Evolutionary conservation across 1,139 yeast species (phyloP), one percentile per base, ranked within the genome.

Genomic region (Candida buenavistaensis): DNA sequence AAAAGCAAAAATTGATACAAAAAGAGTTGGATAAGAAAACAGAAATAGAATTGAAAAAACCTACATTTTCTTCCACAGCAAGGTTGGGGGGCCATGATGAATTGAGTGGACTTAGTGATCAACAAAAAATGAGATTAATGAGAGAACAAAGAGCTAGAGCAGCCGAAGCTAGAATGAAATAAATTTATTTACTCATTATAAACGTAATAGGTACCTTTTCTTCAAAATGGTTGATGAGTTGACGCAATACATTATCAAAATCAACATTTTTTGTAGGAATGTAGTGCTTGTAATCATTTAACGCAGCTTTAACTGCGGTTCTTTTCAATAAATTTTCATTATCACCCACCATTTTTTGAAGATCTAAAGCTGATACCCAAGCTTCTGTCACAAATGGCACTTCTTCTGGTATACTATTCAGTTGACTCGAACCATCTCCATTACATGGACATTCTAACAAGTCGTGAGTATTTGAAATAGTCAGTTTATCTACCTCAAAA

Each of bases 111-210:
- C 55, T 69, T 30, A 59, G 55, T 20, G 90, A 82, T 1, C 87
- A 81, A 26, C 96, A 90, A 45, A 74, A 78, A 51, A 71, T 72
- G 72, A 75, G 81, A 51, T 61, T 92, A 21, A 89, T 90, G 83
- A 75, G 98, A 43, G 98, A 92, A 51, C 90, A 92, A 53, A 68
- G 98, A 36, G 97, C 97, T 0, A 72, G 97, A 41, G 99, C 99
- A 0, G 97, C 96, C 0, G 97, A 92, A 55, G 96, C 94, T 0
- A 72, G 99, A 47, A 55, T 90, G 40, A 63, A 57, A 30, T n/a
- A n/a, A n/a, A n/a, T n/a, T n/a, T n/a, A 20, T 22, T 23, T 23
- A 39, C 17, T 30, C 32, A 41, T 41, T n/a, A 41, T 35, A 25
- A 39, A 41, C 5, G 41, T 31, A 26, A 41, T 28, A 8, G 39